Percentiles rank a stretch among this genome's conserved stretches.
Evolutionary conservation across 1,139 yeast species (phyloP).

Genomic region (Candida tropicalis): DNA sequence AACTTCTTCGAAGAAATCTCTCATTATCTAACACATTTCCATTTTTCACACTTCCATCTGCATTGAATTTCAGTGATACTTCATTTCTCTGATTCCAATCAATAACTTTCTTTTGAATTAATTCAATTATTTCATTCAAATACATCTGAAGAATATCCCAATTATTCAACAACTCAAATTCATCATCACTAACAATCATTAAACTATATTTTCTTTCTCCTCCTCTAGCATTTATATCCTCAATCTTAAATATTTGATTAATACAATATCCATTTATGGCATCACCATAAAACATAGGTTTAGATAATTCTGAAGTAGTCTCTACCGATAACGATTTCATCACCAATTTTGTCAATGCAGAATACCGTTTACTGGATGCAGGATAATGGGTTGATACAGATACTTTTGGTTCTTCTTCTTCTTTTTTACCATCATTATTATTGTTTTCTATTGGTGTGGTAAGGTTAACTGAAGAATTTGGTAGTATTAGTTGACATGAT

Average conservation of each 20-base stretch:
- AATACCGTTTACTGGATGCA: conserved; percentile 50
- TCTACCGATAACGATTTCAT: conserved; percentile 75
- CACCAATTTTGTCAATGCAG: conserved; percentile 60
- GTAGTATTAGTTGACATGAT: conserved; percentile 57
- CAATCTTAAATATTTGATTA: conserved; percentile 64
- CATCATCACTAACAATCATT: conserved; percentile 63
- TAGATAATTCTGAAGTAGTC: conserved; percentile 62
- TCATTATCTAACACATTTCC: conserved; percentile 47
- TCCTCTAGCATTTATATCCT: conserved; percentile 75
- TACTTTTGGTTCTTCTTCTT: conserved; percentile 17
- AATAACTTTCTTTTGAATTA: conserved; percentile 49
- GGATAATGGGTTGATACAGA: conserved; percentile 66
- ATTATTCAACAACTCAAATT: conserved; percentile 50
- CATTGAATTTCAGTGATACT: conserved; percentile 5
- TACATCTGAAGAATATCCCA: conserved; percentile 62
- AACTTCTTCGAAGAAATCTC: conserved; percentile 53
- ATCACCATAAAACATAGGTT: conserved; percentile 76
- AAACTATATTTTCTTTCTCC: conserved; percentile 74
- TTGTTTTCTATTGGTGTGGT: conserved; percentile 20
- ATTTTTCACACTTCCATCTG: conserved; percentile 18
- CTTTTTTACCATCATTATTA: conserved; percentile 18
- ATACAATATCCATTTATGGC: conserved; percentile 67
- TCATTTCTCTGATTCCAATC: conserved; percentile 12
- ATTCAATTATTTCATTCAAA: conserved; percentile 51
- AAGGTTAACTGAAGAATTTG: conserved; percentile 37